A percentile compares a stretch with the other conserved stretches of the same genome.
phyloP scores from a whole-genome alignment of 495 filamentous ascomycete genomes.

The Lichina pygmaea region DNA sequence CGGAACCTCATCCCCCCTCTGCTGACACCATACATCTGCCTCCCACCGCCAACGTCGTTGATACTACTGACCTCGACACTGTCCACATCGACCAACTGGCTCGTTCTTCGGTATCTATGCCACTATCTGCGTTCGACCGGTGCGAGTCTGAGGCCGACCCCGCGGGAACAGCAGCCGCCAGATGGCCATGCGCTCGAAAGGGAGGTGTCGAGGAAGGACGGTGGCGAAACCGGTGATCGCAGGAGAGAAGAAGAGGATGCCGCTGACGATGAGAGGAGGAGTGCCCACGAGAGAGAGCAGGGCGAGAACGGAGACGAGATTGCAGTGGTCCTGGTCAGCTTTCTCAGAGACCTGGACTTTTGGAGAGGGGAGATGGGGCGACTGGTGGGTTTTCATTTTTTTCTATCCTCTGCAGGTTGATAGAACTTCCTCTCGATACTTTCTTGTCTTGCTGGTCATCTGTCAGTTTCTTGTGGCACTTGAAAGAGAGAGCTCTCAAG shows the following conservation, averaged over 20 bases:
- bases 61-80: constrained; percentile 37
- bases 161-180: neutral
- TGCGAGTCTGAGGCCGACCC: neutral
- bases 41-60: constrained; percentile 22
- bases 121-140: constrained; percentile 18
- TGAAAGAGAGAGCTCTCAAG: no score
- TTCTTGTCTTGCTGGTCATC: no score
- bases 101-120: constrained; percentile 21
- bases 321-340: constrained; percentile 56
- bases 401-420: neutral
- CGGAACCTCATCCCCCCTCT: constrained; percentile 1
- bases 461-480: no score
- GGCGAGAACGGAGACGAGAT: neutral
- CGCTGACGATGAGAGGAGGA: neutral
- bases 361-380: constrained; percentile 18
- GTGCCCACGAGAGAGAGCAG: neutral
- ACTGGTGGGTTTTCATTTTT: neutral
- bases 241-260: neutral
- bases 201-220: neutral
- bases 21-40: constrained; percentile 1
- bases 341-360: constrained; percentile 45
- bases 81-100: constrained; percentile 14
- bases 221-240: constrained; percentile 3
- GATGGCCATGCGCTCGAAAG: neutral
- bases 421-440: no score